A percentile compares a stretch with the other conserved stretches of the same genome.
These are phyloP conservation scores for Elasticomyces elasticus DNA, from an alignment of 495 filamentous ascomycete genomes.

Conservation along the genomic window DNA sequence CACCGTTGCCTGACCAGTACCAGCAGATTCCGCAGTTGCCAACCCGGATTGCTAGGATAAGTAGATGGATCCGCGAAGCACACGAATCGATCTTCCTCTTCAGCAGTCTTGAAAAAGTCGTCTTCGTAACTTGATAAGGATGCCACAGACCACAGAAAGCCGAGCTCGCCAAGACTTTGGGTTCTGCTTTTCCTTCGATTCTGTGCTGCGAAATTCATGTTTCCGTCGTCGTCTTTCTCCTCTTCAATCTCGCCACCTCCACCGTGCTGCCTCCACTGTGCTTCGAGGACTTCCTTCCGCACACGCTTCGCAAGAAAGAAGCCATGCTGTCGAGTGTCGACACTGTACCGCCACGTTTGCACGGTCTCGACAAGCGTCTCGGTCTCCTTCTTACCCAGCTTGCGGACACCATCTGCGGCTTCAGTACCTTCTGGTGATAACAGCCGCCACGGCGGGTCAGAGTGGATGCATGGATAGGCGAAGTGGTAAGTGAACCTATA, in stretches of 20 bases:
- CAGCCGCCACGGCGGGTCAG: slow-evolving; percentile 66
- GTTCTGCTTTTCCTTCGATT: slow-evolving; percentile 28
- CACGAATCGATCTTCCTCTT: slow-evolving; percentile 62
- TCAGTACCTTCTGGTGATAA: slow-evolving; percentile 20
- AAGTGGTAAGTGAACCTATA: slow-evolving; percentile 94
- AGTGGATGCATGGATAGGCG: slow-evolving; percentile 84
- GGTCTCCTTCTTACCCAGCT: slow-evolving; percentile 55
- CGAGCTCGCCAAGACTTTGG: slow-evolving; percentile 37
- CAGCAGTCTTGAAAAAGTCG: slow-evolving; percentile 70
- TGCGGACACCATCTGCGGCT: slow-evolving; percentile 31
- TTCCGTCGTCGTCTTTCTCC: slow-evolving; percentile 18
- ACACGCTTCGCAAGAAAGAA: slow-evolving; percentile 84
- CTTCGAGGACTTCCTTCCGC: slow-evolving; percentile 24
- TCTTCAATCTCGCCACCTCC: slow-evolving; percentile 23
- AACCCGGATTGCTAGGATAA: slow-evolving; percentile 73
- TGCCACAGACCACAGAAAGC: slow-evolving; percentile 64
- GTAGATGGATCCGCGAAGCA: slow-evolving; percentile 89
- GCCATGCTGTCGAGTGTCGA: slow-evolving; percentile 73
- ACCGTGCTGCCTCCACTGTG: slow-evolving; percentile 6
- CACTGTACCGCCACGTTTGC: slow-evolving; percentile 72
- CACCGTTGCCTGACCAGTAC: slow-evolving; percentile 77
- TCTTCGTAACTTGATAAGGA: slow-evolving; percentile 67
- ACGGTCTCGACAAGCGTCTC: slow-evolving; percentile 65
- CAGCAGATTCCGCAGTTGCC: slow-evolving; percentile 85
- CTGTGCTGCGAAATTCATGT: slow-evolving; percentile 25